Evolutionary conservation across 2,329 filamentous ascomycete genomes (phyloP).

Genomic region (Colletotrichum gloeosporioides): DNA sequence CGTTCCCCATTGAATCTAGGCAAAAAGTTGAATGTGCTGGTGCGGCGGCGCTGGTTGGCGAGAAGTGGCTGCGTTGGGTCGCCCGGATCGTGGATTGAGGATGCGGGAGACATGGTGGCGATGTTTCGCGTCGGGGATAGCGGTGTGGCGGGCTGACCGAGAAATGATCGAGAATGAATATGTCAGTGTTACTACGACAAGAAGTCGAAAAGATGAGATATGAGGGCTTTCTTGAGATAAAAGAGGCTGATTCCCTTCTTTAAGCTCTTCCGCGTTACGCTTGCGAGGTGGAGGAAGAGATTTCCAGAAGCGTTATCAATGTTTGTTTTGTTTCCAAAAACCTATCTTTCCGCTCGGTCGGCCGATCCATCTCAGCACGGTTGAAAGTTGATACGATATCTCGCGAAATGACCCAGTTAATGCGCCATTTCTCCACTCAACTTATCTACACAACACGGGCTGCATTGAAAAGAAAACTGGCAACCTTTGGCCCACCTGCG

Average conservation of each 20-base stretch:
- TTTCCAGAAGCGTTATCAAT: neutral
- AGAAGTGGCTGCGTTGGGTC: constrained; percentile 11
- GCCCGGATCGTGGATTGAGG: constrained; percentile 12
- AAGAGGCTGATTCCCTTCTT: neutral
- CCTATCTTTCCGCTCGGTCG: neutral
- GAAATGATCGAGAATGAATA: neutral
- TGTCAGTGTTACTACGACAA: neutral
- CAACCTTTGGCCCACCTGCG: neutral
- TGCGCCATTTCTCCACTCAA: neutral
- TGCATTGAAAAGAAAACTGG: neutral
- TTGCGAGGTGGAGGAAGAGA: neutral
- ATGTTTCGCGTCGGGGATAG: neutral
- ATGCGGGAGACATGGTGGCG: constrained; percentile 5
- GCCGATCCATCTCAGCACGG: neutral
- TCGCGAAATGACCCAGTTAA: neutral
- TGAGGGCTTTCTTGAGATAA: neutral
- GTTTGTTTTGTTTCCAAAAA: neutral
- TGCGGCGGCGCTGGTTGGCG: neutral
- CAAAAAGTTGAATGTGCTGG: neutral
- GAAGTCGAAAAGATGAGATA: neutral
- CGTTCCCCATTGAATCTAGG: neutral
- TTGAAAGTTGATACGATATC: neutral
- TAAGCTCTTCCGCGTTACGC: rapidly evolving
- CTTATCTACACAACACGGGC: neutral
- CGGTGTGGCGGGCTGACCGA: neutral